Conservation (phyloP, 2,329 filamentous ascomycete genomes). For the Ceratocystis destructans region DNA sequence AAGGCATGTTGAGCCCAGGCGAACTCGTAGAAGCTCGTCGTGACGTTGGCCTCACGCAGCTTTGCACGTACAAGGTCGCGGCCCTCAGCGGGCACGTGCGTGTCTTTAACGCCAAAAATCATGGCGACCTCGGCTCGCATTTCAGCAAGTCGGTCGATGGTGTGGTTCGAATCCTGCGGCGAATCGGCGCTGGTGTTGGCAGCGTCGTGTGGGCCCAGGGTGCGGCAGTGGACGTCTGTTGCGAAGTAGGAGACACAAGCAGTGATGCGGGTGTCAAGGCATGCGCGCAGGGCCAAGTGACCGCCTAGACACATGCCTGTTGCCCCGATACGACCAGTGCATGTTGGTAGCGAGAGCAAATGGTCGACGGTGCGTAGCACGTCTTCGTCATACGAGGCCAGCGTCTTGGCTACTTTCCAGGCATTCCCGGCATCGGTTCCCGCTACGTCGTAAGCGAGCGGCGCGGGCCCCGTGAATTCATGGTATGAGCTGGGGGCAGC, state of each 20-base stretch:
- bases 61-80: conserved; percentile 73
- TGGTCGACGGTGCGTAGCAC: conserved; percentile 53
- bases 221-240: conserved; percentile 73
- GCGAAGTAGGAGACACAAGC: conserved; percentile 82
- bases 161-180: conserved; percentile 33
- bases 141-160: conserved; percentile 41
- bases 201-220: conserved; percentile 51
- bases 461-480: conserved; percentile 75
- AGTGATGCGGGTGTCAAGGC: conserved; percentile 59
- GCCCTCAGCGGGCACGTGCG: conserved; percentile 70
- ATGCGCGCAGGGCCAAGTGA: conserved; percentile 56
- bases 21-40: conserved; percentile 74
- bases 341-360: conserved; percentile 58
- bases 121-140: conserved; percentile 70
- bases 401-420: conserved; percentile 73
- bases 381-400: conserved; percentile 77
- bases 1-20: conserved; percentile 95
- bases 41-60: conserved; percentile 58
- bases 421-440: conserved; percentile 80
- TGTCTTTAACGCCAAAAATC: conserved; percentile 88
- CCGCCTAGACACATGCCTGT: conserved; percentile 91
- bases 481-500: conserved; percentile 85
- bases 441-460: conserved; percentile 71
- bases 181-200: conserved; percentile 31
- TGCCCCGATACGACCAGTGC: conserved; percentile 64